Percentiles rank a stretch among this genome's conserved stretches.
phyloP scores from a whole-genome alignment of 2,329 filamentous ascomycete species.

The Saccharata proteae region DNA sequence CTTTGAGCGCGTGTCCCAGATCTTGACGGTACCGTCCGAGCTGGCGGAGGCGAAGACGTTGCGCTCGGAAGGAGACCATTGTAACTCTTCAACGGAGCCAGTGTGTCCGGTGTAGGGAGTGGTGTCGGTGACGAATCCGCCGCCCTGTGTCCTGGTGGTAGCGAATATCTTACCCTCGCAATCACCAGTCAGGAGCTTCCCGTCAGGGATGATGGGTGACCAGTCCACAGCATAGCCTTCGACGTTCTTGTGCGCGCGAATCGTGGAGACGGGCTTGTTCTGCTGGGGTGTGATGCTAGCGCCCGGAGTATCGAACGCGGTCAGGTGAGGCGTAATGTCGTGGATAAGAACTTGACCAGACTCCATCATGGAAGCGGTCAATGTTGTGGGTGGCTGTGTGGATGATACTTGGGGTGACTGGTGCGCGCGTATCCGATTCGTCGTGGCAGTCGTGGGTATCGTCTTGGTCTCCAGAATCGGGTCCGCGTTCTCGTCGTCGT shows the following conservation, averaged over 20 bases:
- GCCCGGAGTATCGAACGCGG: conserved; percentile 82
- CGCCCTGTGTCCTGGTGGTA: conserved; percentile 76
- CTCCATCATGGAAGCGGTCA: conserved; percentile 89
- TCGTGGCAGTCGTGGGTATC: conserved; percentile 76
- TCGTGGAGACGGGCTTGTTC: conserved; percentile 76
- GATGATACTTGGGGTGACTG: conserved; percentile 63
- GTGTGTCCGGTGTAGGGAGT: conserved; percentile 74
- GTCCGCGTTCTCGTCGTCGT: conserved; percentile 64
- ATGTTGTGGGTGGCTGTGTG: conserved; percentile 61
- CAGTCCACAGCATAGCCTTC: conserved; percentile 98
- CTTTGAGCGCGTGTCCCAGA: conserved; percentile 93
- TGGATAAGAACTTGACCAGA: conserved; percentile 81
- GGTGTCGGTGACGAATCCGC: conserved; percentile 78
- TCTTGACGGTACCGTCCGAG: conserved; percentile 84
- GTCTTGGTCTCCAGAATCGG: conserved; percentile 87
- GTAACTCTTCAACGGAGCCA: conserved; percentile 81
- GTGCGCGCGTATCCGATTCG: conserved; percentile 84
- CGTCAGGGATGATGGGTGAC: conserved; percentile 69
- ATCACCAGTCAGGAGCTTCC: conserved; percentile 85
- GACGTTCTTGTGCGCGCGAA: conserved; percentile 71
- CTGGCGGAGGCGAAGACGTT: conserved; percentile 92
- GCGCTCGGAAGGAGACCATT: conserved; percentile 89
- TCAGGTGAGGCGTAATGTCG: conserved; percentile 81
- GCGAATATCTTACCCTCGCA: conserved; percentile 80
- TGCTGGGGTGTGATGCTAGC: conserved; percentile 67